Evolutionary conservation across 495 filamentous ascomycete species (phyloP), one percentile per base, ranked within the genome.

Genomic region (Stereocaulon alpinum): DNA sequence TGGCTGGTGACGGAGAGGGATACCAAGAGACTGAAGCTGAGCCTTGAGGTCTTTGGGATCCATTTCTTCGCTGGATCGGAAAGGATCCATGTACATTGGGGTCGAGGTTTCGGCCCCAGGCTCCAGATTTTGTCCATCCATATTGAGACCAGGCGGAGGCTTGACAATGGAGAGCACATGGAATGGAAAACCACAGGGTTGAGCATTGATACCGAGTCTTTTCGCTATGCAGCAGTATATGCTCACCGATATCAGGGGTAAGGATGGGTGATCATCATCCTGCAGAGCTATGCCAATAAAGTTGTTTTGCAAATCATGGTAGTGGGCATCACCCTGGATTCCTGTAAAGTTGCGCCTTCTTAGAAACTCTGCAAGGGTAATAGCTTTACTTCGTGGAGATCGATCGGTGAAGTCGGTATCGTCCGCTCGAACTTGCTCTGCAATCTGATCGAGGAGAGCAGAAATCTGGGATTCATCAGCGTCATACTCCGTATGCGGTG

Each of bases 1-100:
- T 1, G 75, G 69, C 56, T 85, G 76, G 4, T 85, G 76, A 3
- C 67, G 58, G 6, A 67, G 60, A 6, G 79, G 71, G 43, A 84
- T 79, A 11, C 87, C 88, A 58, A 89, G 76, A 43, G 81, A 77
- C 49, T 71, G 70, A 18, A 95, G 72, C 58, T 82, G 77, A n/a
- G 66, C 70, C 58, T 79, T 72, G 27, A 95, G 74, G 58, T 80
- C 76, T 4, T 72, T 69, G 4, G 82, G 65, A 0, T 79, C 74
- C 0, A 87, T 80, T 71, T 94, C 90, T 9, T 76, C 67, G 40
- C 83, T 77, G 17, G 82, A 85, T 50, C 82, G 78, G 68, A 86
- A 96, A 1, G 91, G 91, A 65, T 96, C 89, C 60, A 96, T 73
- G 69, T 88, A 94, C 79, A 94, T 89, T 10, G 74, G 75, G 54